A percentile compares a stretch with the other conserved stretches of the same genome.
These are phyloP conservation scores for Trypanosoma brucei DNA, from an alignment of 208 protist species.

Conservation along the genomic window DNA sequence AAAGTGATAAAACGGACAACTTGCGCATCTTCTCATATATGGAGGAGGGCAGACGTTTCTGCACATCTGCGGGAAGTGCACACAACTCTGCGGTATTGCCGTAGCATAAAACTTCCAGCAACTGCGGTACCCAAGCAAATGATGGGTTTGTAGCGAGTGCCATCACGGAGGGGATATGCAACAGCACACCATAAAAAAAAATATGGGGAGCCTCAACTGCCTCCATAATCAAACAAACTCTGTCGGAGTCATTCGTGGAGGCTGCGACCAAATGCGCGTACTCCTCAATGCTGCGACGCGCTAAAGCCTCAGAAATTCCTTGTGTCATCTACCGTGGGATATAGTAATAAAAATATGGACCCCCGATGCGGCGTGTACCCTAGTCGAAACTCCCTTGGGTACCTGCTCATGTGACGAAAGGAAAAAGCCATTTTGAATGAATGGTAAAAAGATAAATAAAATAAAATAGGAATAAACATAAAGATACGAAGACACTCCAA, in stretches of 20 bases:
- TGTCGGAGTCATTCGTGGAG: constrained; percentile 1
- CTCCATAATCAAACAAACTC: constrained; percentile 14
- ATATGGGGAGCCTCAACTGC: constrained; percentile 30
- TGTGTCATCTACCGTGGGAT: neutral
- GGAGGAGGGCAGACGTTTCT: constrained; percentile 4
- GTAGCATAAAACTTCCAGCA: constrained; percentile 30
- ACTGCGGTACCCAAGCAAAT: constrained; percentile 18
- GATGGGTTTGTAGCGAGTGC: constrained; percentile 7
- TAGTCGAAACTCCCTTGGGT: too few species aligned
- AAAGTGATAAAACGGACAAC: constrained; percentile 40
- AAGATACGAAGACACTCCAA: too few species aligned
- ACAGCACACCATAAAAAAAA: constrained; percentile 48
- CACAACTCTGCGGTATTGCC: constrained; percentile 23
- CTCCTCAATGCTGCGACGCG: constrained; percentile 14
- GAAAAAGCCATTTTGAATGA: too few species aligned
- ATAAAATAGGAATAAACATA: too few species aligned
- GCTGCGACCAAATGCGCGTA: constrained; percentile 16
- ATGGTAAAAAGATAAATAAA: too few species aligned
- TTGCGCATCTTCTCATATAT: constrained; percentile 31
- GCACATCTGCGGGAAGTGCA: constrained; percentile 1
- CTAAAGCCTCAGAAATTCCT: neutral
- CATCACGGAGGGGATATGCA: constrained; percentile 15
- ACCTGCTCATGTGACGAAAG: too few species aligned
- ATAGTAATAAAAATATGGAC: constrained; percentile 3
- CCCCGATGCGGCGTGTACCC: neutral